These are phyloP conservation scores for Coix lacrymajobi DNA, from an alignment of 176 grass and related monocot species.

Conservation along the genomic window DNA sequence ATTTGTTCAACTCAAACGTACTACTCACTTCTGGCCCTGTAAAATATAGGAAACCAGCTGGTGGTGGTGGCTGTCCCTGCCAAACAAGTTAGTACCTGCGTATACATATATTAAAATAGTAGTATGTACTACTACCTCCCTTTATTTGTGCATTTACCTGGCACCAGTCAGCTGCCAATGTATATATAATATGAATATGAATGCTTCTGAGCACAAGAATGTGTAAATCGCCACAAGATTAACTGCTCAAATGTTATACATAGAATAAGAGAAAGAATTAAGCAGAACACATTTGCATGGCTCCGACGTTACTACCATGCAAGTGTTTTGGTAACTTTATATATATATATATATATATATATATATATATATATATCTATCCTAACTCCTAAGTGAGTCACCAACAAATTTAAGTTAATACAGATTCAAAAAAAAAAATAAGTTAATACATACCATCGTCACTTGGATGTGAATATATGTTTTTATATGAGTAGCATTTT, in stretches of 20 bases:
- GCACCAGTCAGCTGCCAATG: neutral
- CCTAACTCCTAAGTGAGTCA: neutral
- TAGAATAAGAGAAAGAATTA: neutral
- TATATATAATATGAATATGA: neutral
- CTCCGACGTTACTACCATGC: neutral
- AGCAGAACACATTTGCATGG: neutral
- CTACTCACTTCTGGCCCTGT: neutral
- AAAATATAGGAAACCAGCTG: neutral
- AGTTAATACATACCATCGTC: no score
- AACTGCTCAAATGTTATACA: neutral
- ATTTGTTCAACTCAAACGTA: neutral
- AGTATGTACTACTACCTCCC: neutral
- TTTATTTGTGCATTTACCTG: neutral
- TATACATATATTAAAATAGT: neutral
- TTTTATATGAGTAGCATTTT: no score
- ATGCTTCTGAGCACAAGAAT: neutral
- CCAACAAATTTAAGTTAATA: neutral
- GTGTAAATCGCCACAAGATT: neutral
- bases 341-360: no score
- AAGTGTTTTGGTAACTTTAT: neutral
- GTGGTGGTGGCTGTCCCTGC: conserved; percentile 1
- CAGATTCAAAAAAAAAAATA: no score
- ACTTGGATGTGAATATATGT: no score
- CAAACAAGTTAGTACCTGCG: neutral
- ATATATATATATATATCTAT: no score